Conservation (phyloP, 495 filamentous ascomycete species). For the Aspergillus panamensis region DNA sequence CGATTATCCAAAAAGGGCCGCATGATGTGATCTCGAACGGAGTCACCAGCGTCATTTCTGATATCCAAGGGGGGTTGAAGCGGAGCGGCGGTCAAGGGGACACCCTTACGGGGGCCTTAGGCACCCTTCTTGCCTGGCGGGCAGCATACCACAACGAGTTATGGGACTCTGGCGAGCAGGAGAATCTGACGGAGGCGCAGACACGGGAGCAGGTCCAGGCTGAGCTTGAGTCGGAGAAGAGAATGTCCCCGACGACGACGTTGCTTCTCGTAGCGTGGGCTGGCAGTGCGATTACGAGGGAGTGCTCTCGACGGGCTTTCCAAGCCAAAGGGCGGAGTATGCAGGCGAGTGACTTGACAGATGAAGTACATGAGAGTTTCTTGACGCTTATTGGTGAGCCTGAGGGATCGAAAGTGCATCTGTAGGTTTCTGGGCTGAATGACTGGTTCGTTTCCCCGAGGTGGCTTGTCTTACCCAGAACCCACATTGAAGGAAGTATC, state of each 20-base stretch:
- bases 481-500: not conserved
- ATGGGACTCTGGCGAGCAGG: conserved; percentile 65
- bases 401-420: conserved; percentile 41
- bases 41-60: conserved; percentile 64
- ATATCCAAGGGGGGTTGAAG: conserved; percentile 78
- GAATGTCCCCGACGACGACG: conserved; percentile 57
- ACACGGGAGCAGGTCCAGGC: conserved; percentile 39
- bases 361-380: conserved; percentile 83
- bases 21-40: conserved; percentile 86
- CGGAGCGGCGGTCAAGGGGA: conserved; percentile 93
- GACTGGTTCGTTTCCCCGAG: not conserved
- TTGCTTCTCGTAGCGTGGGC: conserved; percentile 79
- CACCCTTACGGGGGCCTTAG: conserved; percentile 86
- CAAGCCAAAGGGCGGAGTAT: conserved; percentile 81
- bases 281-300: conserved; percentile 81
- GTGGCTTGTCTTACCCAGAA: not conserved
- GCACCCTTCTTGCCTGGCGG: conserved; percentile 82
- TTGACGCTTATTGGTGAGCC: conserved; percentile 65
- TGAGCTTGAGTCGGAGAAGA: conserved; percentile 42
- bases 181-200: conserved; percentile 37
- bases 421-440: conserved; percentile 21
- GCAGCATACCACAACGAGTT: conserved; percentile 77
- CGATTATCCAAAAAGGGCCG: conserved; percentile 85
- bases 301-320: conserved; percentile 87
- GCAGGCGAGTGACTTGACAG: conserved; percentile 92